Percentiles rank a stretch among this genome's conserved stretches.
phyloP scores from a whole-genome alignment of 1,139 yeast genomes.

The Torulaspora pretoriensis region DNA sequence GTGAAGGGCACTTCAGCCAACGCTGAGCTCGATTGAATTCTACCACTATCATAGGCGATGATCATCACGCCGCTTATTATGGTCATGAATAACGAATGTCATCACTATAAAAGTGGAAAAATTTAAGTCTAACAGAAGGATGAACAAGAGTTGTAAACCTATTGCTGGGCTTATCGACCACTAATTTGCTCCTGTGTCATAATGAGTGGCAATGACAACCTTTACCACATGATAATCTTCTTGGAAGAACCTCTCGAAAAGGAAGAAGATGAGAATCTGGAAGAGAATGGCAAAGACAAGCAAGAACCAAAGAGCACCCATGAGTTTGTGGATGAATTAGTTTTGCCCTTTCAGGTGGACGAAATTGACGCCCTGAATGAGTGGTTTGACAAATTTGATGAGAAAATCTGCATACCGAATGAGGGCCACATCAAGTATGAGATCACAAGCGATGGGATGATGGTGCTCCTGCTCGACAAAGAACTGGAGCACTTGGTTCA shows the following conservation, averaged over 20 bases:
- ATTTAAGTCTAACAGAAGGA: neutral
- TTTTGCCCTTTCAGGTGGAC: constrained; percentile 41
- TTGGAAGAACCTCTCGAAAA: constrained; percentile 27
- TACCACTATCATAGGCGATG: neutral
- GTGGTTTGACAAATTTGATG: constrained; percentile 63
- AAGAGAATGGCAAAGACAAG: constrained; percentile 24
- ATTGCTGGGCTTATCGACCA: neutral
- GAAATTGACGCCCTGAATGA: constrained; percentile 55
- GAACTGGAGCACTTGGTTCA: constrained; percentile 30
- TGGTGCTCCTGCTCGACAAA: constrained; percentile 51
- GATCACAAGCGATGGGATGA: constrained; percentile 68
- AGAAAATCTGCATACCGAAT: constrained; percentile 57
- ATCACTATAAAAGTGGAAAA: constrained; percentile 1
- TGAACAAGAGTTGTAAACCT: neutral
- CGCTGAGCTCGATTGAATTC: neutral
- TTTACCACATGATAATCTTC: constrained; percentile 32
- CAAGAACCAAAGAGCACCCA: constrained; percentile 26
- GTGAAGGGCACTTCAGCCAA: neutral
- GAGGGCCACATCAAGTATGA: constrained; percentile 66
- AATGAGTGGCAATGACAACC: constrained; percentile 19
- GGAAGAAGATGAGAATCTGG: constrained; percentile 5
- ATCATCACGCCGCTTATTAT: neutral
- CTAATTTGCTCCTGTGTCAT: neutral
- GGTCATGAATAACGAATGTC: constrained; percentile 1
- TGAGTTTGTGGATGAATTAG: constrained; percentile 33